These are phyloP conservation scores for Hypoxylon sp. DNA, from an alignment of 2,329 filamentous ascomycete species.

Conservation along the genomic window DNA sequence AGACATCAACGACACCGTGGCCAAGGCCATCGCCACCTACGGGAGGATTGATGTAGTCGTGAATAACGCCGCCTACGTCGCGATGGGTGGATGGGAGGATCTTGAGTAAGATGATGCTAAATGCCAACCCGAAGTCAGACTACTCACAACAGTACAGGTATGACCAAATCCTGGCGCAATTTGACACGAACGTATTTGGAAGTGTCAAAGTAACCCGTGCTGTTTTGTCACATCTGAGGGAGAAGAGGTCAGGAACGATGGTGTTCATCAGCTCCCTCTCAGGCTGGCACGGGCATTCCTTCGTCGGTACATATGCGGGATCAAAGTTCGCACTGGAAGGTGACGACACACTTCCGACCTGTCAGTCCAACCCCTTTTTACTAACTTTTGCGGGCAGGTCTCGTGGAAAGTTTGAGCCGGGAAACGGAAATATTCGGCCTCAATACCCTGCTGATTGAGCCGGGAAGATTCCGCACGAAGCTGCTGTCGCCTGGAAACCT, in stretches of 20 bases:
- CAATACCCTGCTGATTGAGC: slow-evolving; percentile 37
- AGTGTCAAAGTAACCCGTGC: slow-evolving; percentile 34
- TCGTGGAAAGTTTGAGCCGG: slow-evolving; percentile 30
- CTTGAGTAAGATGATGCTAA: slow-evolving; percentile 33
- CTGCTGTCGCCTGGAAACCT: slow-evolving; percentile 30
- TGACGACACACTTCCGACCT: not conserved
- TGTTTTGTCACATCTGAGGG: slow-evolving; percentile 31
- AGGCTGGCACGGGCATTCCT: slow-evolving; percentile 34
- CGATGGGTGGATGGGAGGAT: slow-evolving; percentile 32
- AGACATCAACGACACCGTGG: slow-evolving; percentile 22
- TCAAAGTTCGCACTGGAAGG: slow-evolving; percentile 41
- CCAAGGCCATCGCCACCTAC: slow-evolving; percentile 34
- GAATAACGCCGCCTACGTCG: slow-evolving; percentile 37
- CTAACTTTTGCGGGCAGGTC: slow-evolving; percentile 21
- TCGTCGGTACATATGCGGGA: slow-evolving; percentile 27
- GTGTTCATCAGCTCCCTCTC: slow-evolving; percentile 38
- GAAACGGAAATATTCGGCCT: slow-evolving; percentile 36
- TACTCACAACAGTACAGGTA: slow-evolving; percentile 14
- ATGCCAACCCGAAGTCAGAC: not conserved
- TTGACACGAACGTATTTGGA: slow-evolving; percentile 39
- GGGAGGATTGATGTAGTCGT: slow-evolving; percentile 40
- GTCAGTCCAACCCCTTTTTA: not conserved
- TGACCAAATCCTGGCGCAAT: slow-evolving; percentile 31
- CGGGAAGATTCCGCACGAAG: slow-evolving; percentile 37
- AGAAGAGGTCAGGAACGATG: slow-evolving; percentile 30